These are phyloP conservation scores for Yamadazyma diospyri DNA, from an alignment of 1,139 yeast species.

Conservation along the genomic window DNA sequence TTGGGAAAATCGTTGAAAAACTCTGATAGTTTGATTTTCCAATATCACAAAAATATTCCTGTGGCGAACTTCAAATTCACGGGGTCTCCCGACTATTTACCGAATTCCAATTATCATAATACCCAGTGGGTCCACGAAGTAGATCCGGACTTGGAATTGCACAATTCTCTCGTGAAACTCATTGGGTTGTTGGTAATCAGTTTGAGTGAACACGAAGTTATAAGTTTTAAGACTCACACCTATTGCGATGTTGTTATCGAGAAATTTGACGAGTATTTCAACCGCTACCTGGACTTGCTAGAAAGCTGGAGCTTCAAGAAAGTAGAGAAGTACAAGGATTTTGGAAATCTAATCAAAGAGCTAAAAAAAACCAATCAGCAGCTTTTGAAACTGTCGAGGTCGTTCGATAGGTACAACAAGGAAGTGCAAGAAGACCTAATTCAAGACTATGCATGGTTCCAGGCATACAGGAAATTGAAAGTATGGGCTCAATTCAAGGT, in stretches of 20 bases:
- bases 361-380: slow-evolving; percentile 15
- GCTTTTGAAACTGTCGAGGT: slow-evolving; percentile 15
- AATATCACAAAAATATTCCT: slow-evolving; percentile 32
- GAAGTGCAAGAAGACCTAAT: slow-evolving; percentile 46
- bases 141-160: slow-evolving; percentile 29
- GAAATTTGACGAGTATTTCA: slow-evolving; percentile 19
- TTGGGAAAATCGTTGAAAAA: slow-evolving; percentile 24
- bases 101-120: slow-evolving; percentile 37
- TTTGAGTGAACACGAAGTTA: slow-evolving; percentile 43
- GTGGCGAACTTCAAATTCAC: slow-evolving; percentile 33
- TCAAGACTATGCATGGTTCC: slow-evolving; percentile 72
- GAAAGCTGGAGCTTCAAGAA: slow-evolving; percentile 20
- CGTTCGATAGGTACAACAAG: slow-evolving; percentile 35
- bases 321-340: slow-evolving; percentile 18
- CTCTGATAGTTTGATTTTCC: slow-evolving; percentile 34
- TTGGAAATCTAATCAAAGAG: slow-evolving; percentile 19
- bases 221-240: slow-evolving; percentile 24
- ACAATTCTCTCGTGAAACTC: slow-evolving; percentile 37
- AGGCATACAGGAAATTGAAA: slow-evolving; percentile 51
- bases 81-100: slow-evolving; percentile 33
- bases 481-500: slow-evolving; percentile 56
- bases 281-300: slow-evolving; percentile 13
- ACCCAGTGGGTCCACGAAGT: slow-evolving; percentile 32
- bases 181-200: slow-evolving; percentile 37
- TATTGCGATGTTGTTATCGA: slow-evolving; percentile 21